Base-by-base conservation (phyloP, 164 flowering plant genomes). In the Stephania japonica region DNA sequence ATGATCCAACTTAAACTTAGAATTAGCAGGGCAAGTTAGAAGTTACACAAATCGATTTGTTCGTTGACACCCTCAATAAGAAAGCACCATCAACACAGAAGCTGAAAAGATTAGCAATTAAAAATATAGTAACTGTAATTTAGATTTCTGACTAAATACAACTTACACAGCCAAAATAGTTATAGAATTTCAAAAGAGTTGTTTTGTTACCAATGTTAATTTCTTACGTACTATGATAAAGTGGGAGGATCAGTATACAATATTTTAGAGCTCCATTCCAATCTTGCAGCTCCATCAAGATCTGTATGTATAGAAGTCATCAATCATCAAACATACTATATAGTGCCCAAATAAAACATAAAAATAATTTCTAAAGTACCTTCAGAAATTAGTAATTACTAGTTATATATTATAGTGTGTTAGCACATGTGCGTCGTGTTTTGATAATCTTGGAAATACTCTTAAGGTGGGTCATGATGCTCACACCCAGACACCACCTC, bases 261-360 rank as follows among this genome's bases (percentile, higher is more conserved):
- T 84, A 90, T 8, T 70, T 59, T 50, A 93, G 83, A 62, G 98
- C 97, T 69, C 83, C 90, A 77, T 72, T 80, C 99, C 99, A 95
- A 42, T 87, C 85, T 72, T 89, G 78, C 75, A 88, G 81, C 81
- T 91, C 97, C 97, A 91, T 87, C 68, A 84, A 79, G 66, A 87
- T 84, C 99, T 93, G 83, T 68, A 77, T 13, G 63, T 62, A 68
- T 13, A 56, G 70, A 16, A 56, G 43, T 6, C 47, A 68, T 42
- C 13, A 32, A 53, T 41, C 23, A 38, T n/a, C 14, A 53, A 59
- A 8, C 13, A 18, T 6, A 1, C 18, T 26, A 32, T 7, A 53
- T 19, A 16, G 24, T 32, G 25, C 19, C 49, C 6, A 4, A 0
- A 3, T 18, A 67, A 18, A 16, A 42, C 38, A 67, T 11, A 67